A percentile compares a stretch with the other conserved stretches of the same genome.
phyloP scores from a whole-genome alignment of 331 rosid genomes.

The Telfairia occidentalis region DNA sequence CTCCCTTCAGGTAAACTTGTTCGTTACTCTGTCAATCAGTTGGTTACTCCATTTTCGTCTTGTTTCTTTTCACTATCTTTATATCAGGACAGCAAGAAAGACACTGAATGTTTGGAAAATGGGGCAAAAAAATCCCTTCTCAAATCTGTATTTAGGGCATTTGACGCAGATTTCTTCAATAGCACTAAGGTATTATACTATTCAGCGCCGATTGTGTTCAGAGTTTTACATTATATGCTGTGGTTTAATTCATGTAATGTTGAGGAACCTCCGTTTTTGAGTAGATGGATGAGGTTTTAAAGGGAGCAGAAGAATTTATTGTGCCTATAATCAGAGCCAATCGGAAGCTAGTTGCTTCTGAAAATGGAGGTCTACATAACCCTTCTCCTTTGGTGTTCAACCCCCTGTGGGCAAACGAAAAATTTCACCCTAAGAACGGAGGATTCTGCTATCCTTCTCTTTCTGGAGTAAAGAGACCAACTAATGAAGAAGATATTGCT shows the following conservation, averaged over 20 bases:
- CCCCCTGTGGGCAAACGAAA: conserved; percentile 34
- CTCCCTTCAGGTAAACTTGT: conserved; percentile 6
- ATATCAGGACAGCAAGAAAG: conserved; percentile 36
- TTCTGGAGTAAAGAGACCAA: conserved; percentile 32
- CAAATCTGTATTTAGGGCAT: conserved; percentile 26
- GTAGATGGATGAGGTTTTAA: conserved; percentile 41
- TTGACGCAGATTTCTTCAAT: conserved; percentile 57
- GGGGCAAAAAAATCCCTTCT: conserved; percentile 20
- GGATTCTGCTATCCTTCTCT: conserved; percentile 36
- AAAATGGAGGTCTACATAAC: conserved; percentile 52
- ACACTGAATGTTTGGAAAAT: conserved; percentile 14
- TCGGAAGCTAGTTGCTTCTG: conserved; percentile 50
- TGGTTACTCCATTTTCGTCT: background rate
- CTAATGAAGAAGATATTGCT: conserved; percentile 52
- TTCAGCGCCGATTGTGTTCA: background rate
- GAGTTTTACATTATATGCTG: background rate
- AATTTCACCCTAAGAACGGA: conserved; percentile 6
- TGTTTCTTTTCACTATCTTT: conserved; percentile 12
- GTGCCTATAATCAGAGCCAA: conserved; percentile 48
- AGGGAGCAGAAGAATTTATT: conserved; percentile 40
- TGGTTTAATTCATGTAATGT: background rate
- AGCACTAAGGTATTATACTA: conserved; percentile 40
- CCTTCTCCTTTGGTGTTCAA: conserved; percentile 48
- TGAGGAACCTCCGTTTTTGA: background rate
- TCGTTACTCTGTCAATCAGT: background rate